phyloP scores from a whole-genome alignment of 2,329 filamentous ascomycete species.

The Alternaria atra region DNA sequence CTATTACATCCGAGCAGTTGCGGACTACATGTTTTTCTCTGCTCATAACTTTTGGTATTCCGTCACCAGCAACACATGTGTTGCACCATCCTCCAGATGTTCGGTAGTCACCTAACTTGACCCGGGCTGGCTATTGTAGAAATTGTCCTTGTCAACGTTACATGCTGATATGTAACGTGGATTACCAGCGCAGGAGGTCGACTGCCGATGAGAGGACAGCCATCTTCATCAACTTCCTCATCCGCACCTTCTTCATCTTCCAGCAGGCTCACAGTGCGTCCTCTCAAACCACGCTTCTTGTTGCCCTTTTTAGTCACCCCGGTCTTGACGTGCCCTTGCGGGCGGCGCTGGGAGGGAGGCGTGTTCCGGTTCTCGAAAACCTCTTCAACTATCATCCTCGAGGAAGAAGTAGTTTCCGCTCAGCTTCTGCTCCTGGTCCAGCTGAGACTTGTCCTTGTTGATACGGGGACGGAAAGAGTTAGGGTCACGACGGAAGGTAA shows the following conservation, averaged over 20 bases:
- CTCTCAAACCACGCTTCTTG: conserved; percentile 46
- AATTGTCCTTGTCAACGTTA: neutral
- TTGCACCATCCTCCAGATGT: neutral
- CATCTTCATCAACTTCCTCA: conserved; percentile 72
- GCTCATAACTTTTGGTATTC: neutral
- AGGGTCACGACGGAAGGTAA: conserved; percentile 98
- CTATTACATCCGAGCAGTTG: neutral
- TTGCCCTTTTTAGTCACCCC: conserved; percentile 49
- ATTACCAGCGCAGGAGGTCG: conserved; percentile 66
- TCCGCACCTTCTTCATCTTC: conserved; percentile 65
- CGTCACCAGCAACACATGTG: neutral
- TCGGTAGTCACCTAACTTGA: conserved; percentile 66
- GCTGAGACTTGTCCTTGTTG: conserved; percentile 95
- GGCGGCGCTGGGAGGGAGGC: conserved; percentile 45
- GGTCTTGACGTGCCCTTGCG: conserved; percentile 53
- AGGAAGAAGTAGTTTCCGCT: conserved; percentile 97
- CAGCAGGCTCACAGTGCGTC: conserved; percentile 46
- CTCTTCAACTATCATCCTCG: conserved; percentile 81
- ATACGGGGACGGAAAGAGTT: conserved; percentile 96
- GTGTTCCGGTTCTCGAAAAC: conserved; percentile 62
- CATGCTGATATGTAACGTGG: neutral
- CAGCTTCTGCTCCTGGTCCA: conserved; percentile 97
- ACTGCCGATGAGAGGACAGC: conserved; percentile 66
- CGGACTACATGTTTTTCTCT: neutral
- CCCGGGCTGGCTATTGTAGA: conserved; percentile 36